Percentiles rank a stretch among this genome's conserved stretches.
Conservation (phyloP, 345 rosid genomes). For the Corchorus capsularis region DNA sequence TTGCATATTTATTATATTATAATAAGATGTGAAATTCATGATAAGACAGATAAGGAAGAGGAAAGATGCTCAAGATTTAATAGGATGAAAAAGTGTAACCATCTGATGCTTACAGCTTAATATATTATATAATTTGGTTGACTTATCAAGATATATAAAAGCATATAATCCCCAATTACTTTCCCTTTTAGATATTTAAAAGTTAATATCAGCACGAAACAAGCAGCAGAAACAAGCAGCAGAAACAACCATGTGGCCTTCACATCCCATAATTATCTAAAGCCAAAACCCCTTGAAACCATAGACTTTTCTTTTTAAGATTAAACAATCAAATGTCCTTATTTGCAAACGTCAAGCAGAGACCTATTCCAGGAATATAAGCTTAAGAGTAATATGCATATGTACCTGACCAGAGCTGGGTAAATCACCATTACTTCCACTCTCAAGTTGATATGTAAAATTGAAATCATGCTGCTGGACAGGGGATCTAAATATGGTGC, state of each 20-base stretch:
- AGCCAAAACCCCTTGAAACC: background rate
- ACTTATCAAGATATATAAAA: background rate
- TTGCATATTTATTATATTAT: background rate
- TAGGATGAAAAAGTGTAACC: background rate
- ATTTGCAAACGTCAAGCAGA: background rate
- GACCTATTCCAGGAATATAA: background rate
- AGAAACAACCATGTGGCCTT: background rate
- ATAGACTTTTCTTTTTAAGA: background rate
- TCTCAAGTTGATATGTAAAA: conserved; percentile 90
- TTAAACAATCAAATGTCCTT: background rate
- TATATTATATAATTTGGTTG: conserved; percentile 1
- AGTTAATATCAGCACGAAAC: background rate
- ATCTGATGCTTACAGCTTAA: background rate
- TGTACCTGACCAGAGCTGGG: conserved; percentile 95
- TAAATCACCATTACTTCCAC: conserved; percentile 78
- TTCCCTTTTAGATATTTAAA: background rate
- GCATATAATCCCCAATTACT: background rate
- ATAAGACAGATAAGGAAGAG: background rate
- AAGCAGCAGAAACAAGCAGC: conserved; percentile 3
- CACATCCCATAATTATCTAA: background rate
- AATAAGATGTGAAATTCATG: background rate
- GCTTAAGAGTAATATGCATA: background rate
- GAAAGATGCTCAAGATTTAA: background rate
- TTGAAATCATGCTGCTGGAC: conserved; percentile 97
- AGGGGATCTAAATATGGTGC: conserved; percentile 87